Evolutionary conservation across 2,329 filamentous ascomycete genomes (phyloP).

Genomic region (Paradendryphiella salina): DNA sequence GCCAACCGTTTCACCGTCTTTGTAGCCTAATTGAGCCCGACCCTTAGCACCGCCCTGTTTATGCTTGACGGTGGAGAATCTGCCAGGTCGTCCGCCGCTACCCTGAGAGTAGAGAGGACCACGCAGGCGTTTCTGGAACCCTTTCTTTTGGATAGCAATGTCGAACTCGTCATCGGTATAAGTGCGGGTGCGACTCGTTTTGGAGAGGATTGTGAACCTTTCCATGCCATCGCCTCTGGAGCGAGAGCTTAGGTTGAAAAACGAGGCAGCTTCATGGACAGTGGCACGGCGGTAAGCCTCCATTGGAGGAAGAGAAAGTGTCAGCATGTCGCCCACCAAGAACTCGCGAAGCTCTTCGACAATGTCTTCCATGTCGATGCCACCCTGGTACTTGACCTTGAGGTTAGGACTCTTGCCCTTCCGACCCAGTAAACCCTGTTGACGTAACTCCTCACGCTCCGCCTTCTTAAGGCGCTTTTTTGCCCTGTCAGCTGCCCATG

Average conservation of each 20-base stretch:
- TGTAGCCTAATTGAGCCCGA: conserved; percentile 55
- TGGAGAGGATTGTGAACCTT: conserved; percentile 76
- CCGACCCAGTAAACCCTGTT: conserved; percentile 50
- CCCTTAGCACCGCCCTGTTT: conserved; percentile 17
- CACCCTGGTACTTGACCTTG: conserved; percentile 70
- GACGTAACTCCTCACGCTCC: conserved; percentile 52
- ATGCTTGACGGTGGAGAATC: conserved; percentile 12
- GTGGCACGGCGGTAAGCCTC: conserved; percentile 74
- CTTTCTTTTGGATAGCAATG: conserved; percentile 53
- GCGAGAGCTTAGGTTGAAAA: conserved; percentile 79
- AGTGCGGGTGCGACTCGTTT: conserved; percentile 66
- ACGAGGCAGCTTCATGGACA: conserved; percentile 76
- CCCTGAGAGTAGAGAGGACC: conserved; percentile 18
- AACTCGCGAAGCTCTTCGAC: conserved; percentile 74
- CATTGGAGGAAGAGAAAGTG: conserved; percentile 81
- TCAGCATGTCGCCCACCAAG: conserved; percentile 64
- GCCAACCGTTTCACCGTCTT: conserved; percentile 87
- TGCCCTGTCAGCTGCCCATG: conserved; percentile 51
- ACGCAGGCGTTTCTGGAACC: conserved; percentile 50
- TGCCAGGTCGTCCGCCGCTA: conserved; percentile 15
- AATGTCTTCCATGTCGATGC: conserved; percentile 71
- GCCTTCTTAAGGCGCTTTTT: conserved; percentile 54
- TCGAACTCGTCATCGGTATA: conserved; percentile 62
- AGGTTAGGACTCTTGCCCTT: conserved; percentile 55
- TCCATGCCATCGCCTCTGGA: conserved; percentile 74